A percentile compares a stretch with the other conserved stretches of the same genome.
Evolutionary conservation across 1,284 basidiomycete species (phyloP).

Genomic region (Ceratobasidium sp.): DNA sequence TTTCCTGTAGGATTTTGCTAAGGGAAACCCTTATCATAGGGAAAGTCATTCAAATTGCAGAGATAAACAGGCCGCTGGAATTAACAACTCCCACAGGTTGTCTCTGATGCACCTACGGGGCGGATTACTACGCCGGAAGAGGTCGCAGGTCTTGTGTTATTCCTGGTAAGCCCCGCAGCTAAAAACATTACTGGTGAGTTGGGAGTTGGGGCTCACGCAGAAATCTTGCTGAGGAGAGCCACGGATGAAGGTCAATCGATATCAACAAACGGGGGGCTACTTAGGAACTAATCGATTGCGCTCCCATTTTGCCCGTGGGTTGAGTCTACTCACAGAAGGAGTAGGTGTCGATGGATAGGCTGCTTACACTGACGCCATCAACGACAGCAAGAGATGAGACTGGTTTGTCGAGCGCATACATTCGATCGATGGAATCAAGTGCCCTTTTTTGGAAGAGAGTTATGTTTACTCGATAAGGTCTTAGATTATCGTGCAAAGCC

Average conservation of each 20-base stretch:
- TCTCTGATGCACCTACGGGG: not conserved
- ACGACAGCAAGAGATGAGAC: too few species aligned
- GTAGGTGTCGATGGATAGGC: too few species aligned
- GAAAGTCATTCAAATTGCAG: too few species aligned
- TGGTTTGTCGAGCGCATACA: not conserved
- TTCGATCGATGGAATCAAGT: not conserved
- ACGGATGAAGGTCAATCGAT: too few species aligned
- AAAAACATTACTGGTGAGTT: constrained; percentile 37
- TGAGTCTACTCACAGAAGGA: too few species aligned
- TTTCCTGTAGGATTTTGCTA: too few species aligned
- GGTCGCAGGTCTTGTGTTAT: constrained; percentile 31
- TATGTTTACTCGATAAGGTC: not conserved
- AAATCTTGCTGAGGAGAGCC: too few species aligned
- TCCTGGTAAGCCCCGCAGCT: constrained; percentile 21
- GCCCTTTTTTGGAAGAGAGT: not conserved
- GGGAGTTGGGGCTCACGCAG: too few species aligned
- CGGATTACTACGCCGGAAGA: constrained; percentile 29
- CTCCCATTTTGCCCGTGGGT: too few species aligned
- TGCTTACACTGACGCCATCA: not conserved
- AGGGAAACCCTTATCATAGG: too few species aligned
- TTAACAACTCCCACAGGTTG: constrained; percentile 48
- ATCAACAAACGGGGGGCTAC: too few species aligned
- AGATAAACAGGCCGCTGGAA: constrained; percentile 49
- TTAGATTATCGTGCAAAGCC: not conserved
- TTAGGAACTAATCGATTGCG: too few species aligned